Percentiles rank a stretch among this genome's conserved stretches.
Conservation (phyloP, 345 rosid genomes). For the Gynandropsis gynandra region DNA sequence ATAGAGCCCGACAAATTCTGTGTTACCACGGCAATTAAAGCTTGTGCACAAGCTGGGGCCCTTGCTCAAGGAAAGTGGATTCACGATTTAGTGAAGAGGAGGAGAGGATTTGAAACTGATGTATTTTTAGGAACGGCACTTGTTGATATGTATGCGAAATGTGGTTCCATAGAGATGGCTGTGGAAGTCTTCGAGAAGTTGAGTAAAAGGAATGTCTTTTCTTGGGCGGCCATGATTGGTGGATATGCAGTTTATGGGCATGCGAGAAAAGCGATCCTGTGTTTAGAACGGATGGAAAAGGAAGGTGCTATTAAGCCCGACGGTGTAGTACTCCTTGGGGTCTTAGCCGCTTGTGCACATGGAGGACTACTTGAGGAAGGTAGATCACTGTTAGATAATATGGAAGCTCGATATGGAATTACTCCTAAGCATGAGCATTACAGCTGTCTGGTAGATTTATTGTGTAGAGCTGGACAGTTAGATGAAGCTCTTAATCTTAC, state of each 20-base stretch:
- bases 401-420: conserved; percentile 36
- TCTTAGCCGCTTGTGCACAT: conserved; percentile 46
- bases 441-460: conserved; percentile 53
- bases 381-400: conserved; percentile 26
- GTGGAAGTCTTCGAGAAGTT: conserved; percentile 37
- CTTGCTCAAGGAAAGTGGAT: conserved; percentile 51
- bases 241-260: conserved; percentile 37
- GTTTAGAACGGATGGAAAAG: conserved; percentile 37
- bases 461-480: conserved; percentile 47
- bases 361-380: conserved; percentile 51
- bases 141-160: conserved; percentile 59
- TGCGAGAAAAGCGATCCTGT: conserved; percentile 39
- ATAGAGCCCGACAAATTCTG: conserved; percentile 45
- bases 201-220: conserved; percentile 40
- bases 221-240: conserved; percentile 57
- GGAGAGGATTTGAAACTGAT: conserved; percentile 28
- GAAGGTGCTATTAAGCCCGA: conserved; percentile 40
- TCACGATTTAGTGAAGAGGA: conserved; percentile 40
- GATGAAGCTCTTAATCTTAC: conserved; percentile 44
- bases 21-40: conserved; percentile 42
- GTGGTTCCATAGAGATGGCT: conserved; percentile 47
- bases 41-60: conserved; percentile 49
- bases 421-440: conserved; percentile 53
- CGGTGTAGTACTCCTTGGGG: conserved; percentile 45
- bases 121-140: conserved; percentile 49